Evolutionary conservation across 306 rosid species (phyloP).

Genomic region (Casuarina cunninghamiana): DNA sequence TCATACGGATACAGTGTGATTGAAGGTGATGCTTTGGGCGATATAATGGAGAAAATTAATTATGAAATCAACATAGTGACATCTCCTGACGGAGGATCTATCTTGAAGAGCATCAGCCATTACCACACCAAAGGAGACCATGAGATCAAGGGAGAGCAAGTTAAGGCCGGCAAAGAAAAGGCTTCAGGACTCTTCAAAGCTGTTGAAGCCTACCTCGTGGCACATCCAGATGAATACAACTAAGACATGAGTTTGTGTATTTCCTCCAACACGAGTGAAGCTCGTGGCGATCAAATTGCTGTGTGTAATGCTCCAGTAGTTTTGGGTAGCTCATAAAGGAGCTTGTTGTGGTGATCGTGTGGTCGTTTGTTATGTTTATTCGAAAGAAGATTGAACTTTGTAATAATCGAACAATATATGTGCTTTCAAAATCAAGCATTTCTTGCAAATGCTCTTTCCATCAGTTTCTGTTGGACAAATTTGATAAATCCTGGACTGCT

Average conservation of each 20-base stretch:
- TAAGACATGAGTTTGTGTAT: neutral
- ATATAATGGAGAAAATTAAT: conserved; percentile 5
- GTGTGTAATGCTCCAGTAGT: neutral
- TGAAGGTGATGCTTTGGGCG: conserved; percentile 1
- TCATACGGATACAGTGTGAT: conserved; percentile 1
- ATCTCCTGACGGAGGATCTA: conserved; percentile 31
- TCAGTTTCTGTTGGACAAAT: too few relatives aligned
- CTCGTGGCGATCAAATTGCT: neutral
- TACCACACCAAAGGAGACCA: conserved; percentile 37
- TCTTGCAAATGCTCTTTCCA: too few relatives aligned
- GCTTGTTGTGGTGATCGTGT: neutral
- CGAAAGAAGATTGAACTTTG: too few relatives aligned
- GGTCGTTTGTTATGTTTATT: neutral
- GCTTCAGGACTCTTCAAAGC: neutral
- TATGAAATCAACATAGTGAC: conserved; percentile 39
- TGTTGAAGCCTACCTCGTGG: conserved; percentile 21
- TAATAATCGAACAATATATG: too few relatives aligned
- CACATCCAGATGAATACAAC: conserved; percentile 33
- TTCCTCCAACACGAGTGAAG: neutral
- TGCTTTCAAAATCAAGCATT: too few relatives aligned
- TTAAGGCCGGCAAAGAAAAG: too few relatives aligned
- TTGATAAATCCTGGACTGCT: too few relatives aligned
- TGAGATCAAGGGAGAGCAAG: conserved; percentile 32
- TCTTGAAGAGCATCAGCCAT: conserved; percentile 27
- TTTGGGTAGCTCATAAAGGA: neutral